Conservation (phyloP, 495 filamentous ascomycete genomes). For the Penicillium robsamsonii region DNA sequence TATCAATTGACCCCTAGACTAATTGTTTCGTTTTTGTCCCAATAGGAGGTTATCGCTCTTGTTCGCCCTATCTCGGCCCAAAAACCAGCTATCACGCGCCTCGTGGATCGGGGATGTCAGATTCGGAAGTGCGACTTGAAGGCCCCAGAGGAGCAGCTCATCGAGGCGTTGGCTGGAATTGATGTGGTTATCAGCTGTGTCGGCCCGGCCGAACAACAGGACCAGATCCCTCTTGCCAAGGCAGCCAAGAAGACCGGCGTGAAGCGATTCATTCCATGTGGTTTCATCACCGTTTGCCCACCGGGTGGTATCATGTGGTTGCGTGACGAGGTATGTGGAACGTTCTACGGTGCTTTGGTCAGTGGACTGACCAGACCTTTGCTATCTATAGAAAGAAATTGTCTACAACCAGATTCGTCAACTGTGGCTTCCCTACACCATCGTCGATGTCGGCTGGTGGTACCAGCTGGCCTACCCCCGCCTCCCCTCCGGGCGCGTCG, state of each 20-base stretch:
- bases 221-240: constrained; percentile 52
- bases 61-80: constrained; percentile 47
- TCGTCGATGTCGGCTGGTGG: constrained; percentile 63
- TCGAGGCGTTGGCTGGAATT: constrained; percentile 44
- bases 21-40: constrained; percentile 1
- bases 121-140: constrained; percentile 49
- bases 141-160: constrained; percentile 45
- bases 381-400: constrained; percentile 46
- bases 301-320: constrained; percentile 48
- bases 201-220: constrained; percentile 43
- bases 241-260: constrained; percentile 56
- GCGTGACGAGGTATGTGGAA: constrained; percentile 41
- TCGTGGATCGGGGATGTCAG: constrained; percentile 47
- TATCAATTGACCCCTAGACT: background rate
- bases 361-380: constrained; percentile 16
- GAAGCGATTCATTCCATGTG: constrained; percentile 58
- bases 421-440: constrained; percentile 55
- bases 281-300: constrained; percentile 49
- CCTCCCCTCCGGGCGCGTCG: constrained; percentile 52
- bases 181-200: constrained; percentile 56
- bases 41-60: constrained; percentile 50
- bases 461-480: constrained; percentile 52
- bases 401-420: constrained; percentile 55
- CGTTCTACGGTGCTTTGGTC: background rate
- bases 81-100: constrained; percentile 43